Evolutionary conservation across 768 basidiomycete genomes (phyloP).

Genomic region (Arthromyces matolae): DNA sequence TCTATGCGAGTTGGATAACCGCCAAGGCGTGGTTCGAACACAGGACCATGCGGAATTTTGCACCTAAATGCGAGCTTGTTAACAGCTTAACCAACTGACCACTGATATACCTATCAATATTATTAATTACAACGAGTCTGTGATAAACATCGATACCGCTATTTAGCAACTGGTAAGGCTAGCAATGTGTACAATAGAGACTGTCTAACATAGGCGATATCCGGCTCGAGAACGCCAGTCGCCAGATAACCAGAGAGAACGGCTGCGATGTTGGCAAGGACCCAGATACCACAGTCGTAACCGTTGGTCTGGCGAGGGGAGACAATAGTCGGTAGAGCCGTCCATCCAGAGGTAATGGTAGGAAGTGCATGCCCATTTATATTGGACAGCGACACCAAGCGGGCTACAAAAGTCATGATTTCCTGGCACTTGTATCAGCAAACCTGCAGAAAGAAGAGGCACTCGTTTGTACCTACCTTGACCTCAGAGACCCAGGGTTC

Average conservation of each 20-base stretch:
- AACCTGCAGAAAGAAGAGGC: background rate
- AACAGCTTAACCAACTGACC: too few species aligned
- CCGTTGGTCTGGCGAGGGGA: background rate
- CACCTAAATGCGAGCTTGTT: too few species aligned
- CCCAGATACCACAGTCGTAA: background rate
- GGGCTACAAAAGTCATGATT: background rate
- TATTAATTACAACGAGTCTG: too few species aligned
- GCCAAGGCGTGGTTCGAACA: too few species aligned
- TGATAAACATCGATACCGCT: too few species aligned
- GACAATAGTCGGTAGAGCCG: background rate
- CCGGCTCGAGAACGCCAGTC: background rate
- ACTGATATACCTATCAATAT: too few species aligned
- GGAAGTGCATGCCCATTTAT: background rate
- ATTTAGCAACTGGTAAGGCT: background rate
- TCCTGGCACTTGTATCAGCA: background rate
- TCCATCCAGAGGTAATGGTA: background rate
- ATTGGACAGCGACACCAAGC: background rate
- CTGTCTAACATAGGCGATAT: background rate
- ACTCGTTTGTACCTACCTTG: conserved; percentile 1
- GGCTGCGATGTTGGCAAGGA: background rate
- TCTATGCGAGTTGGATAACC: too few species aligned
- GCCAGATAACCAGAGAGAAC: background rate
- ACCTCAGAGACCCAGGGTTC: conserved; percentile 8
- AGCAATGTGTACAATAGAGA: background rate
- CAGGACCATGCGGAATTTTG: too few species aligned